Percentiles rank a stretch among this genome's conserved stretches.
These are phyloP conservation scores for Aspergillus carlsbadensis DNA, from an alignment of 495 filamentous ascomycete genomes.

Conservation along the genomic window DNA sequence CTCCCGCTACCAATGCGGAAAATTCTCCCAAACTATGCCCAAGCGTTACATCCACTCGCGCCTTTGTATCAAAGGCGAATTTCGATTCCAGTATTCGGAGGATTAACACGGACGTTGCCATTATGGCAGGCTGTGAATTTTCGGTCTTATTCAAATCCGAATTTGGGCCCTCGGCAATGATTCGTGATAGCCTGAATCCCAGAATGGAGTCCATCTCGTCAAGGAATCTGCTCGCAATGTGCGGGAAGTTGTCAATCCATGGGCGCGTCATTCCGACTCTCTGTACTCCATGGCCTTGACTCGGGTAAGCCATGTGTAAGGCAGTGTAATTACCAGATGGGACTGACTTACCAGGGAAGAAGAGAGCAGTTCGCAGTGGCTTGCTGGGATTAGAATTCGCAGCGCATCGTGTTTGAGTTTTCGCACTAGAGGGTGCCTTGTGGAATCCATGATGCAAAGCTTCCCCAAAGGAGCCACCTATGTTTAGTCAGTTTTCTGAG, in stretches of 20 bases:
- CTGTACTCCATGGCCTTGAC: slow-evolving; percentile 87
- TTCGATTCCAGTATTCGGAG: slow-evolving; percentile 84
- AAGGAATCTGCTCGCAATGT: slow-evolving; percentile 66
- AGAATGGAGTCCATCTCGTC: slow-evolving; percentile 81
- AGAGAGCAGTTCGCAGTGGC: slow-evolving; percentile 68
- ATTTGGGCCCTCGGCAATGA: slow-evolving; percentile 79
- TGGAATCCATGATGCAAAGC: neutral
- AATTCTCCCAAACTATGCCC: slow-evolving; percentile 97
- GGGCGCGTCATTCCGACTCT: slow-evolving; percentile 85
- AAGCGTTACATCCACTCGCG: slow-evolving; percentile 75
- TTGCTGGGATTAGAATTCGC: slow-evolving; percentile 17
- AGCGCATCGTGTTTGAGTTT: neutral
- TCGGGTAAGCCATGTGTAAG: neutral
- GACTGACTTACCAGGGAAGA: slow-evolving; percentile 69
- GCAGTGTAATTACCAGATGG: neutral
- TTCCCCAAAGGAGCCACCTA: slow-evolving; percentile 5
- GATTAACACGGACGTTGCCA: slow-evolving; percentile 89
- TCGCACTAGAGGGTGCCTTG: neutral
- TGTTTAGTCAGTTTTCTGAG: neutral
- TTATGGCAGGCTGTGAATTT: slow-evolving; percentile 92
- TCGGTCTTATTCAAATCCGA: slow-evolving; percentile 73
- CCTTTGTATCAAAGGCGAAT: slow-evolving; percentile 69
- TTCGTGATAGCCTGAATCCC: slow-evolving; percentile 63
- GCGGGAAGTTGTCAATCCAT: slow-evolving; percentile 82
- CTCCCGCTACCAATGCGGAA: slow-evolving; percentile 80